A percentile compares a stretch with the other conserved stretches of the same genome.
phyloP scores from a whole-genome alignment of 1,139 yeast species.

The Magnusiomyces ingens region DNA sequence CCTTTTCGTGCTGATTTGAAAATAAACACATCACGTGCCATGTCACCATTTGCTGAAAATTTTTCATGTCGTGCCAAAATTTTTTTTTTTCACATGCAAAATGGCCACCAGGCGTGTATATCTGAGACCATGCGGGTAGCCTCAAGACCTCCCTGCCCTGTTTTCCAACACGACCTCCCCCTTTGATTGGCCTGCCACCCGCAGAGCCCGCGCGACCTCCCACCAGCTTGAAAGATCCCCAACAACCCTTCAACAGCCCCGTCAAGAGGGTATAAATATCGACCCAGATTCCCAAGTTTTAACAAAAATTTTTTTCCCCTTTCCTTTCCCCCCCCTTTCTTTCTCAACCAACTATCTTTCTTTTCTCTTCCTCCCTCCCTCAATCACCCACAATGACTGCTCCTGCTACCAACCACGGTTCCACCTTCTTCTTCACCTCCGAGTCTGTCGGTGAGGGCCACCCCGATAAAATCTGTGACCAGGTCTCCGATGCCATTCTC shows the following conservation, averaged over 20 bases:
- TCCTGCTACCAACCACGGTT: conserved; percentile 23
- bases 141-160: not conserved
- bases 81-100: too few species aligned
- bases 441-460: conserved; percentile 98
- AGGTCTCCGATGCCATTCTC: conserved; percentile 95
- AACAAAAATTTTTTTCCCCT: conserved; percentile 4
- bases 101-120: too few species aligned
- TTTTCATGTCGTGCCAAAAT: not conserved
- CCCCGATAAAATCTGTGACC: conserved; percentile 99
- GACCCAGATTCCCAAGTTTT: conserved; percentile 5
- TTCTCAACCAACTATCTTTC: conserved; percentile 7
- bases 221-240: not conserved
- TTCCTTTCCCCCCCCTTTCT: conserved; percentile 2
- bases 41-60: too few species aligned
- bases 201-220: not conserved
- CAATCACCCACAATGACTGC: conserved; percentile 27
- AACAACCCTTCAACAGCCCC: not conserved
- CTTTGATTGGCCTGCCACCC: not conserved
- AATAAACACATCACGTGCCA: too few species aligned
- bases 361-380: conserved; percentile 7
- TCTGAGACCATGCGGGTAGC: not conserved
- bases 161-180: not conserved
- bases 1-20: too few species aligned
- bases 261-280: conserved; percentile 2
- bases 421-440: conserved; percentile 77